Conservation (phyloP, 2,329 filamentous ascomycete genomes). For the Phyllosticta citrichinensis region DNA sequence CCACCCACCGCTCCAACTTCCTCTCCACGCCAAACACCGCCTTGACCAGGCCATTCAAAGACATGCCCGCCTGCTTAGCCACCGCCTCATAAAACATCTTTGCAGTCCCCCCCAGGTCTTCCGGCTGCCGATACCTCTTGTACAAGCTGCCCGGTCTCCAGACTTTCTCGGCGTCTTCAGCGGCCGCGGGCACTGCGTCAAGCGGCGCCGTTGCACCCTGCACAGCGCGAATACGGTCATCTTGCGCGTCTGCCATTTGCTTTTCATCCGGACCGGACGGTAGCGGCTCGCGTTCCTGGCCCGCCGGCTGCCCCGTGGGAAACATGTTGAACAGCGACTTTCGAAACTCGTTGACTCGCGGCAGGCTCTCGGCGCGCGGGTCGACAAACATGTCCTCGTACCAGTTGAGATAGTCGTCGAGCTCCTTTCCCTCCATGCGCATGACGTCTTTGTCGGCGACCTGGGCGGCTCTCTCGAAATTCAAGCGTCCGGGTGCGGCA, state of each 20-base stretch:
- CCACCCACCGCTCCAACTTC: slow-evolving; percentile 7
- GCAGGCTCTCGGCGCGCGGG: slow-evolving; percentile 27
- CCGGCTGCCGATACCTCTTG: slow-evolving; percentile 36
- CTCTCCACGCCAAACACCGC: slow-evolving; percentile 42
- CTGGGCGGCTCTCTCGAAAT: slow-evolving; percentile 38
- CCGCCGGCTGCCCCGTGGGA: slow-evolving; percentile 18
- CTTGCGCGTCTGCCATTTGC: slow-evolving; percentile 19
- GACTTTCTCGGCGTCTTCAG: slow-evolving; percentile 15
- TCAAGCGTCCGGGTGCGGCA: slow-evolving; percentile 15
- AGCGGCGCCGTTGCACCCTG: slow-evolving; percentile 32
- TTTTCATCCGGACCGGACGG: slow-evolving; percentile 2
- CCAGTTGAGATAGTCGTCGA: slow-evolving; percentile 74
- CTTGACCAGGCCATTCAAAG: slow-evolving; percentile 39
- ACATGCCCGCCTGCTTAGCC: slow-evolving; percentile 41
- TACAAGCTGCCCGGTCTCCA: slow-evolving; percentile 42
- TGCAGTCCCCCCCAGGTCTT: slow-evolving; percentile 35
- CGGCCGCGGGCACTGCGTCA: slow-evolving; percentile 27
- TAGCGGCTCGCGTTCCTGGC: slow-evolving; percentile 7
- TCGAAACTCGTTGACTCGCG: slow-evolving; percentile 22
- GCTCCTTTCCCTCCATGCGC: slow-evolving; percentile 47
- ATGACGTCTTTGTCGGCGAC: slow-evolving; percentile 54
- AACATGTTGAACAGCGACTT: slow-evolving; percentile 33
- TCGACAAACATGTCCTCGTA: slow-evolving; percentile 58
- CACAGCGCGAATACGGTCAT: slow-evolving; percentile 29
- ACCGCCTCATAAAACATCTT: slow-evolving; percentile 42